These are phyloP conservation scores for Fusarium phyllophilum DNA, from an alignment of 2,329 filamentous ascomycete genomes.

Conservation along the genomic window DNA sequence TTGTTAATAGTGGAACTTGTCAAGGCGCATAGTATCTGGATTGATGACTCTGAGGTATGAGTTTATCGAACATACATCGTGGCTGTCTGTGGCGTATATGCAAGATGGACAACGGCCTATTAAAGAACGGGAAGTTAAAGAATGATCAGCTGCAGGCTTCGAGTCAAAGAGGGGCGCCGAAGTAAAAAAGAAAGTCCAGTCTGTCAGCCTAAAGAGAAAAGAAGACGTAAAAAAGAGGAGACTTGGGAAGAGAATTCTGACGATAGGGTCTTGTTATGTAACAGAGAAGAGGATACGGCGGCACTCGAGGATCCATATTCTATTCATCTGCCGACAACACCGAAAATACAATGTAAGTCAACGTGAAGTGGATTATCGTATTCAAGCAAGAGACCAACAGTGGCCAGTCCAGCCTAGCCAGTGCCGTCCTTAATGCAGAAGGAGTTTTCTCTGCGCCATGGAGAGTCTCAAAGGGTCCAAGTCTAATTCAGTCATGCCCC, in stretches of 20 bases:
- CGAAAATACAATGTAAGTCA: neutral
- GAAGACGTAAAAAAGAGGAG: slow-evolving; percentile 36
- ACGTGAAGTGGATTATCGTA: neutral
- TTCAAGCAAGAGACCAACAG: neutral
- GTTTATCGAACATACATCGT: neutral
- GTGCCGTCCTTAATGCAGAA: neutral
- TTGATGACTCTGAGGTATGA: neutral
- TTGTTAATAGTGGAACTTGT: neutral
- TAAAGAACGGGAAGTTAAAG: slow-evolving; percentile 14
- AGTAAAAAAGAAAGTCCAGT: neutral
- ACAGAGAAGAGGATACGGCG: slow-evolving; percentile 20
- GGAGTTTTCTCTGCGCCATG: slow-evolving; percentile 17
- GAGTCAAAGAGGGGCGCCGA: slow-evolving; percentile 19
- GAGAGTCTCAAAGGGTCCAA: slow-evolving; percentile 17
- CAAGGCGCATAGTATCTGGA: neutral
- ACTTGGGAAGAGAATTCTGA: slow-evolving; percentile 1
- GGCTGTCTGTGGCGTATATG: slow-evolving; percentile 23
- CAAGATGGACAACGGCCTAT: neutral
- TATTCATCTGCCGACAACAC: slow-evolving; percentile 15
- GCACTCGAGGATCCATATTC: slow-evolving; percentile 11
- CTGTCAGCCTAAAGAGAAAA: slow-evolving; percentile 9
- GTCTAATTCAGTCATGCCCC: slow-evolving; percentile 20
- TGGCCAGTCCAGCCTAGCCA: neutral
- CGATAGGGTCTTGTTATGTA: slow-evolving; percentile 31
- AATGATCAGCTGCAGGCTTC: slow-evolving; percentile 11